Conservation (phyloP, 2,329 filamentous ascomycete genomes). For the Hymenoscyphus occultus region DNA sequence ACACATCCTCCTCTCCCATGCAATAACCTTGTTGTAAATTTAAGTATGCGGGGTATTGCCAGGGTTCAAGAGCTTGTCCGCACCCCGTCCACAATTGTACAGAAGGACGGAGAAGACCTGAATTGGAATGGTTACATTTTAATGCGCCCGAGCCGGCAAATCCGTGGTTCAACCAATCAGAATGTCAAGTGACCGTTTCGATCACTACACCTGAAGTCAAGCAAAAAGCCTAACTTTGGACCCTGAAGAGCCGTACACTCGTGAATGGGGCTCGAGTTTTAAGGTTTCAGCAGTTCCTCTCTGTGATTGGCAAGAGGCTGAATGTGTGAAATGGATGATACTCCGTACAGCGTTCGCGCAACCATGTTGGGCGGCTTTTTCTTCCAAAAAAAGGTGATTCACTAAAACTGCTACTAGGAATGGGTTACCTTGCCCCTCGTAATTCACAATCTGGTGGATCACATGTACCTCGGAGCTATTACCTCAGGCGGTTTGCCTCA, state of each 20-base stretch:
- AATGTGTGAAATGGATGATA: not conserved
- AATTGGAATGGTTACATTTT: not conserved
- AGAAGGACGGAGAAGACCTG: not conserved
- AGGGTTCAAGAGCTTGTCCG: not conserved
- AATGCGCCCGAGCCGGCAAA: not conserved
- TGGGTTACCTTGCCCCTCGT: not conserved
- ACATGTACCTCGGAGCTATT: slow-evolving; percentile 25
- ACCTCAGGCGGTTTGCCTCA: slow-evolving; percentile 24
- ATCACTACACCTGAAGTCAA: not conserved
- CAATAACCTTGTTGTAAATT: not conserved
- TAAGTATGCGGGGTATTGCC: not conserved
- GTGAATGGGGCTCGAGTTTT: not conserved
- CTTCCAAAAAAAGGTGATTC: not conserved
- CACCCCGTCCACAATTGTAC: not conserved
- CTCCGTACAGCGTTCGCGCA: not conserved
- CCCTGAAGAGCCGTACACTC: not conserved
- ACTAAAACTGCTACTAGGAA: not conserved
- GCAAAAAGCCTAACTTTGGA: not conserved
- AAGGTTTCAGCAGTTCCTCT: not conserved
- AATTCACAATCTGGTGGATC: slow-evolving; percentile 12
- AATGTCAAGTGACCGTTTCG: not conserved
- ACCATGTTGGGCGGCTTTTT: not conserved
- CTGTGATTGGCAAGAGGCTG: not conserved
- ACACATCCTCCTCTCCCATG: not conserved
- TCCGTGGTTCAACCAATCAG: not conserved